These are phyloP conservation scores for Naegleria lovaniensis DNA, from an alignment of 208 protist species.

Conservation along the genomic window DNA sequence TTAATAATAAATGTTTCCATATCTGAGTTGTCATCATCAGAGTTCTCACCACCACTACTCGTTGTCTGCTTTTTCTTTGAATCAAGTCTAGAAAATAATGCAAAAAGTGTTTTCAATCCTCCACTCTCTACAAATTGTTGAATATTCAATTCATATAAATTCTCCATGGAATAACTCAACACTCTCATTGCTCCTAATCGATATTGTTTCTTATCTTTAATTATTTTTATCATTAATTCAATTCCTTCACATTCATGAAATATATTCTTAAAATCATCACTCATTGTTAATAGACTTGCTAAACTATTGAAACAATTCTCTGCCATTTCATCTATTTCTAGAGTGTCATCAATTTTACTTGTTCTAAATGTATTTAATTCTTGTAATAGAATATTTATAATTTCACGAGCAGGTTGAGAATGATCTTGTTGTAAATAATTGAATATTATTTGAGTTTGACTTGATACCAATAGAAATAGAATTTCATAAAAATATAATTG, in stretches of 20 bases:
- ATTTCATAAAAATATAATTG: slow-evolving; percentile 2
- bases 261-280: background rate
- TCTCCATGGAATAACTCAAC: background rate
- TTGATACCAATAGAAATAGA: background rate
- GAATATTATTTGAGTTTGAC: background rate
- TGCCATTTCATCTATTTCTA: background rate
- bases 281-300: background rate
- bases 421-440: background rate
- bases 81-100: background rate
- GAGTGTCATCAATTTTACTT: background rate
- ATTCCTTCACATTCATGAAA: background rate
- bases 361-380: background rate
- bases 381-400: background rate
- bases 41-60: too few relatives aligned
- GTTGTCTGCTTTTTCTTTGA: too few relatives aligned
- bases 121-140: background rate
- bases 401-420: background rate
- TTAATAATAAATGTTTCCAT: background rate
- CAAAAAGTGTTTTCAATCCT: background rate
- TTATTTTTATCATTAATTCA: background rate
- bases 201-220: background rate
- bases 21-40: too few relatives aligned
- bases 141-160: background rate
- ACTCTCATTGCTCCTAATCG: background rate
- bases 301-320: background rate